Base-by-base conservation (phyloP, 2,329 filamentous ascomycete species). In the Plectosphaerella sp. region DNA sequence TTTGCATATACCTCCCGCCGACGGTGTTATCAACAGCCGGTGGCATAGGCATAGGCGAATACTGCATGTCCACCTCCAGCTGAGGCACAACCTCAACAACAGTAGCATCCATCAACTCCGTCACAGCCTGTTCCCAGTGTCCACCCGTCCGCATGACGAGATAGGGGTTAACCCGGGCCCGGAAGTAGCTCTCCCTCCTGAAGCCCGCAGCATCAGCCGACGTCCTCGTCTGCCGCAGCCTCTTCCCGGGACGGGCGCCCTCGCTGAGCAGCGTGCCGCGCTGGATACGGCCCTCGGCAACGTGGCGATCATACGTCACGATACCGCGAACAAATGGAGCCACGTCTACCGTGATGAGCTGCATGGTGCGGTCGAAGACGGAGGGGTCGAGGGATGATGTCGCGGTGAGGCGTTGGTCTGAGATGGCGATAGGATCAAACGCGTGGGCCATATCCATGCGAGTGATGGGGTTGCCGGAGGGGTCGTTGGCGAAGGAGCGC, bases 251-350 rank as follows among this genome's bases (percentile, higher is more conserved):
- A 41, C 64, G 65, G 14, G 78, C 79, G 6, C 80, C 80, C 56
- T 85, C 80, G 49, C 80, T 83, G 12, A 89, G 69, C 1, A 91
- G 67, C 57, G 82, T 83, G 10, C 89, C 68, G 16, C 79, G 78
- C 41, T 53, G 54, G 8, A 81, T 65, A 11, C 90, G 81, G 57
- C 90, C 82, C 55, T 83, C 75, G 61, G 91, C 87, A 1, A 94
- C 78, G 1, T 76, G 77, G 18, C 83, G 73, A 60, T 97, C 93
- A 63, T 87, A 88, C 0, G 84, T 77, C 2, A 93, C 84, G 54
- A 99, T 97, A 37, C 80, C 78, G 11, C 95, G 88, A n/a, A 97
- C 82, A 66, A 90, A 97, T 0, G 95, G 94, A 0, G 91, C 92
- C 2, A 97, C 75, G 57, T 99, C 94, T 12, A 86, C 72, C 0